Base-by-base conservation (phyloP, 805 yeast genomes). In the Yarrowia bubula region DNA sequence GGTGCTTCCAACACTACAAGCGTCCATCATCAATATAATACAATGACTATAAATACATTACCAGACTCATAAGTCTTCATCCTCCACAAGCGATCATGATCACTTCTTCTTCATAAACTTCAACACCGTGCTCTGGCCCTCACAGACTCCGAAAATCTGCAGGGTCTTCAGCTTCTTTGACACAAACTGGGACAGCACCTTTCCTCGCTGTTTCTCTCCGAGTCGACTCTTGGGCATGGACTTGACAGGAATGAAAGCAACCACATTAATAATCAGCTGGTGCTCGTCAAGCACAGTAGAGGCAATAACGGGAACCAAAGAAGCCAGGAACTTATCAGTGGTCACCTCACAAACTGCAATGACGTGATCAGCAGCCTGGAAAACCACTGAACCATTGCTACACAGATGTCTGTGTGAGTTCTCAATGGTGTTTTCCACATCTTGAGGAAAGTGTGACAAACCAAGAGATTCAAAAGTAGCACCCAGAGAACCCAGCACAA, bases 401-500 rank as follows among this genome's bases (percentile, higher is more conserved):
- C 70, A 70, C 28, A 86, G 79, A n/a, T 78, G 75, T 13, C 76
- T 67, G 68, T 83, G 84, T 5, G 80, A 75, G 55, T 79, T 72
- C 73, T 85, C 86, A 57, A 92, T 79, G 65, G 95, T 81, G 66
- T 79, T 67, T 76, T 86, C 99, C 64, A 95, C 83, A 74, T 95
- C 99, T 28, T 80, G 77, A 1, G 96, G 96, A 79, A 95, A 93
- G 74, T 91, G 96, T 70, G 90, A 92, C 71, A 95, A 78, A 0
- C 99, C 99, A 78, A 90, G 80, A 2, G 88, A 86, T 73, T 95
- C 99, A 75, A 95, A 87, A 0, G 98, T 92, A 69, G 89, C 93
- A 7, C 89, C 84, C 44, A 95, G 86, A 58, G 86, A 81, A 0
- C 99, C 98, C 53, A 95, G 75, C 5, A 91, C 91, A 75, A 88